Conservation (phyloP, 371 early-diverging fungal species). For the Haplosporangium sp. region DNA sequence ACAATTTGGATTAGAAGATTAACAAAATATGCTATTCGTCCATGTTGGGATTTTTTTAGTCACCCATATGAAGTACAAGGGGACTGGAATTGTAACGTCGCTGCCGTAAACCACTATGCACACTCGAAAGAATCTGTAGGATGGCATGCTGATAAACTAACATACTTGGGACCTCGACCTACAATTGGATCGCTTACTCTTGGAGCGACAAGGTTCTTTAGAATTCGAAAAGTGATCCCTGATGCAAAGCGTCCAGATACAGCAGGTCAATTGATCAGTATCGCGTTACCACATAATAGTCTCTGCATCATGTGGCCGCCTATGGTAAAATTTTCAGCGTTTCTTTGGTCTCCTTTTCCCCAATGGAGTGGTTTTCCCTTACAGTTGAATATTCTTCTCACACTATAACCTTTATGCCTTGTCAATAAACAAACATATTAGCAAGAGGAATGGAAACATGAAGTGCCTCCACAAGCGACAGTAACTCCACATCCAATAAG, state of each 20-base stretch:
- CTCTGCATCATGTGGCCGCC: constrained; percentile 76
- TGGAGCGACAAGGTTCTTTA: constrained; percentile 70
- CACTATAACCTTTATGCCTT: neutral
- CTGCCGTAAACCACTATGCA: constrained; percentile 58
- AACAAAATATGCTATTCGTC: too few species aligned
- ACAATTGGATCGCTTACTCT: constrained; percentile 69
- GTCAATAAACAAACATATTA: neutral
- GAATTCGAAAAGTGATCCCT: constrained; percentile 59
- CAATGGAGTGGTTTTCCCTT: neutral
- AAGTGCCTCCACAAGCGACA: constrained; percentile 57
- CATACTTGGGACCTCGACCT: constrained; percentile 69
- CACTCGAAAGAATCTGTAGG: constrained; percentile 58
- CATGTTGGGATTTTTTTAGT: constrained; percentile 17
- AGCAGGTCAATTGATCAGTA: constrained; percentile 59
- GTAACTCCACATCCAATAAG: constrained; percentile 53
- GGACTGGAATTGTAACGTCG: constrained; percentile 58
- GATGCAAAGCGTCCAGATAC: constrained; percentile 49
- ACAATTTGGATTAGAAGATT: too few species aligned
- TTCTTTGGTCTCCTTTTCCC: neutral
- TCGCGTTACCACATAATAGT: constrained; percentile 69
- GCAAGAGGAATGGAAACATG: constrained; percentile 68
- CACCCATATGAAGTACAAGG: constrained; percentile 53
- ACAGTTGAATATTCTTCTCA: neutral
- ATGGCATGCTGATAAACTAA: constrained; percentile 63
- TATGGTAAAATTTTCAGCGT: constrained; percentile 19